Percentiles rank a stretch among this genome's conserved stretches.
These are phyloP conservation scores for Spinacia oleracea DNA, from an alignment of 179 eudicot genomes.

Conservation along the genomic window DNA sequence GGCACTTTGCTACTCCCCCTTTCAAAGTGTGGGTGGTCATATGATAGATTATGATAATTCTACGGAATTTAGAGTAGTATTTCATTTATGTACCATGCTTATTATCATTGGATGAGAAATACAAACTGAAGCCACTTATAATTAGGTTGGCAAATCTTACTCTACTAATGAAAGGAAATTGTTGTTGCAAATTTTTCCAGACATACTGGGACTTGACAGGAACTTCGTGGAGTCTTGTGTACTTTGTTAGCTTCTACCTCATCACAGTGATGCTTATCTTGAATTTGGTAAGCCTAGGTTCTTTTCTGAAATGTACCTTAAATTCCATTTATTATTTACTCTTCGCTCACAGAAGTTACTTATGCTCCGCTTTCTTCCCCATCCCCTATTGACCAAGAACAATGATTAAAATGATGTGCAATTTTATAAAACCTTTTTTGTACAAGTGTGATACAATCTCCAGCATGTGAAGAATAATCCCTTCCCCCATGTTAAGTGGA, in stretches of 20 bases:
- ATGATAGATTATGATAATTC: neutral
- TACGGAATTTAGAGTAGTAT: neutral
- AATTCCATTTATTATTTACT: neutral
- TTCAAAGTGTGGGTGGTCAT: neutral
- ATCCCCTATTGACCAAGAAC: neutral
- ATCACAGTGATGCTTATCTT: conserved; percentile 75
- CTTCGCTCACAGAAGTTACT: conserved; percentile 5
- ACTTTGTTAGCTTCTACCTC: conserved; percentile 91
- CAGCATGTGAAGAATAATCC: neutral
- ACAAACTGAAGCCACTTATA: neutral
- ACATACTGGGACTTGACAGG: conserved; percentile 70
- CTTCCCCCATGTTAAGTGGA: neutral
- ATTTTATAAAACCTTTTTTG: neutral
- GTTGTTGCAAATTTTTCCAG: conserved; percentile 43
- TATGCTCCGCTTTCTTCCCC: conserved; percentile 1
- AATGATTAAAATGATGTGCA: neutral
- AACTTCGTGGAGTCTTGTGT: conserved; percentile 64
- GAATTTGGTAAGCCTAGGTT: conserved; percentile 70
- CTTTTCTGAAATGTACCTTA: conserved; percentile 1
- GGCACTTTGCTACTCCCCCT: neutral
- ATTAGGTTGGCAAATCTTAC: too few relatives aligned
- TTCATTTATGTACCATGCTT: neutral
- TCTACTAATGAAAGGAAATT: conserved; percentile 8
- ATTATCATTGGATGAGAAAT: neutral
- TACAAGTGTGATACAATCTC: neutral